Evolutionary conservation across 2,329 filamentous ascomycete genomes (phyloP), one percentile per base, ranked within the genome.

Genomic region (Claviceps humidiphila): DNA sequence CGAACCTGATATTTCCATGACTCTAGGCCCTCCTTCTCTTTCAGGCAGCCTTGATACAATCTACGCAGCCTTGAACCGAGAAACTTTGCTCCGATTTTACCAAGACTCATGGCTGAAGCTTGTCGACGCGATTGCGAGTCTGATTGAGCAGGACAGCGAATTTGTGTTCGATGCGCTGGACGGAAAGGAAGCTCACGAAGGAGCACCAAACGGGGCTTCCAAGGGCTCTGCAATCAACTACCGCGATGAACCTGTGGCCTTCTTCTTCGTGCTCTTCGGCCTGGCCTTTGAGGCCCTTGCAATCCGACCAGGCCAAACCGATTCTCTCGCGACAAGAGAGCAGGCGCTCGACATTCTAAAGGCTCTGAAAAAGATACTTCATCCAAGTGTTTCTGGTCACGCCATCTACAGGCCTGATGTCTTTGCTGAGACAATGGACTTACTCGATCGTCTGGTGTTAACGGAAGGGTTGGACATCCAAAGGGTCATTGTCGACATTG

Each of bases 261-360:
- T 98, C 75, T 98, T 98, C 73, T 98, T 98, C 62, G 91, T 98
- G 14, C 77, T 98, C 0, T 98, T 97, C 60, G 93, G 93, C 11
- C 84, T 98, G 53, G 89, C 91, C 0, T 97, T 98, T 59, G 94
- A 98, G 68, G 91, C 94, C 17, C 78, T 98, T 22, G 91, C 91
- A 7, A 89, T 88, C 6, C 82, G 89, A 47, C 84, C 86, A 5
- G 66, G 67, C 2, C 67, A 70, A 49, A 63, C 58, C 50, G 68
- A 70, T 51, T 71, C 68, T 3, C 75, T 89, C 34, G 83, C 82
- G 4, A 82, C 81, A 0, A 83, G 84, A 57, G 84, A 85, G 57
- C 89, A 95, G 64, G 89, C 86, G 6, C 71, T 96, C 30, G 89
- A 89, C 55, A 96, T 98, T 51, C 74, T 98, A 20, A 83, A 85